Evolutionary conservation across 2,329 filamentous ascomycete genomes (phyloP).

Genomic region (Ophiostoma fasciatum): DNA sequence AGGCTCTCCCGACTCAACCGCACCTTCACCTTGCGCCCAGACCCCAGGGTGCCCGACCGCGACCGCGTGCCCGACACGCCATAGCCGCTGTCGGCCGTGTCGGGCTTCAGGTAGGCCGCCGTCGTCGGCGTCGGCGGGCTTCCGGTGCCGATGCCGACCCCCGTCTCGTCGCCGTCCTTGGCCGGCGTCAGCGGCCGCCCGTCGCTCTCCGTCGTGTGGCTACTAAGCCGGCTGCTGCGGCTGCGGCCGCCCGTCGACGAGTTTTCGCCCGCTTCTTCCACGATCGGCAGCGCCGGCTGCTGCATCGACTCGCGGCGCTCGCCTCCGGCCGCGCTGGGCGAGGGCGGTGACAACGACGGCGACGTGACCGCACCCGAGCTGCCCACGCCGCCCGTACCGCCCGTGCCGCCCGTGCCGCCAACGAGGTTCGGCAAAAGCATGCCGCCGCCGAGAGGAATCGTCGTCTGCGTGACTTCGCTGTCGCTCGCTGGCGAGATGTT

Average conservation of each 20-base stretch:
- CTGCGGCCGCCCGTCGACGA: constrained; percentile 49
- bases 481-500: constrained; percentile 8
- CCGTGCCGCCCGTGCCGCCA: not conserved
- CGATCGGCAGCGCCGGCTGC: constrained; percentile 53
- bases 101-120: constrained; percentile 23
- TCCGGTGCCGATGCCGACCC: constrained; percentile 9
- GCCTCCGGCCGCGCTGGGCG: constrained; percentile 10
- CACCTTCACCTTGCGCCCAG: constrained; percentile 18
- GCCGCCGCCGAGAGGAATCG: not conserved
- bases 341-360: not conserved
- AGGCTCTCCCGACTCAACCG: constrained; percentile 40
- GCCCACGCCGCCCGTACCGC: too few species aligned
- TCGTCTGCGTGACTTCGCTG: constrained; percentile 1
- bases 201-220: constrained; percentile 14
- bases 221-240: constrained; percentile 27
- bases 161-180: constrained; percentile 21
- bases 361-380: too few species aligned
- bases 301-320: constrained; percentile 40
- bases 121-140: constrained; percentile 35
- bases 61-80: constrained; percentile 19
- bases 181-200: constrained; percentile 26
- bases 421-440: constrained; percentile 1
- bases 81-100: constrained; percentile 34
- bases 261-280: constrained; percentile 77
- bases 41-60: constrained; percentile 14